Evolutionary conservation across 371 early-diverging fungal genomes (phyloP).

Genomic region (Fennellomyces sp.): DNA sequence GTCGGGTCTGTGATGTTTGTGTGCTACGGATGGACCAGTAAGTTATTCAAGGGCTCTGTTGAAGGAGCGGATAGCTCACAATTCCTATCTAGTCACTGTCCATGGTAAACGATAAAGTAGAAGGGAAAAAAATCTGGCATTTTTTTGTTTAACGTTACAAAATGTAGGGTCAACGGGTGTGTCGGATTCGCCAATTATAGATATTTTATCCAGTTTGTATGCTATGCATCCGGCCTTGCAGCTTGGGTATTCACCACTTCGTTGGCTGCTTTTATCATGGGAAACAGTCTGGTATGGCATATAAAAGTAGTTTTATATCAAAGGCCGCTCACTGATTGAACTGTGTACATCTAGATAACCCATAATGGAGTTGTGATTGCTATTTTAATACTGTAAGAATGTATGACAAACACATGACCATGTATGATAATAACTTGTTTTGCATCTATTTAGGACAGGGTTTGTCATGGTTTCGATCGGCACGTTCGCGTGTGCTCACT

Average conservation of each 20-base stretch:
- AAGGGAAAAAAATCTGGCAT: neutral
- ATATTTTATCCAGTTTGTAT: conserved; percentile 54
- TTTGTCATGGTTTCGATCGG: conserved; percentile 35
- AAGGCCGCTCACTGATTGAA: neutral
- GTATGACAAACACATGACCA: neutral
- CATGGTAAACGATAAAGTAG: conserved; percentile 35
- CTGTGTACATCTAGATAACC: conserved; percentile 9
- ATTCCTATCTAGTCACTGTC: conserved; percentile 53
- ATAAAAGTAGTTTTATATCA: conserved; percentile 1
- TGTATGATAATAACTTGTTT: neutral
- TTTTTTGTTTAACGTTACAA: neutral
- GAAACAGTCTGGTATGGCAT: conserved; percentile 18
- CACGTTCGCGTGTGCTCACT: conserved; percentile 44
- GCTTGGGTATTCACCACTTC: conserved; percentile 36
- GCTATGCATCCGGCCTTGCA: conserved; percentile 37
- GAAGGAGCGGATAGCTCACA: neutral
- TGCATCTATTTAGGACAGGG: conserved; percentile 17
- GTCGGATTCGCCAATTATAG: conserved; percentile 58
- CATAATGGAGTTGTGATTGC: conserved; percentile 30
- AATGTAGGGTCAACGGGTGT: conserved; percentile 54
- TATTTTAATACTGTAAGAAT: conserved; percentile 31
- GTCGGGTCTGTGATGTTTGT: conserved; percentile 62
- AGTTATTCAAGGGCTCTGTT: conserved; percentile 13
- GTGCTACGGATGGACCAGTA: conserved; percentile 69
- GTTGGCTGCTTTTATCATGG: conserved; percentile 30